These are phyloP conservation scores for Vicia villosa DNA, from an alignment of 306 rosid genomes.

Conservation along the genomic window DNA sequence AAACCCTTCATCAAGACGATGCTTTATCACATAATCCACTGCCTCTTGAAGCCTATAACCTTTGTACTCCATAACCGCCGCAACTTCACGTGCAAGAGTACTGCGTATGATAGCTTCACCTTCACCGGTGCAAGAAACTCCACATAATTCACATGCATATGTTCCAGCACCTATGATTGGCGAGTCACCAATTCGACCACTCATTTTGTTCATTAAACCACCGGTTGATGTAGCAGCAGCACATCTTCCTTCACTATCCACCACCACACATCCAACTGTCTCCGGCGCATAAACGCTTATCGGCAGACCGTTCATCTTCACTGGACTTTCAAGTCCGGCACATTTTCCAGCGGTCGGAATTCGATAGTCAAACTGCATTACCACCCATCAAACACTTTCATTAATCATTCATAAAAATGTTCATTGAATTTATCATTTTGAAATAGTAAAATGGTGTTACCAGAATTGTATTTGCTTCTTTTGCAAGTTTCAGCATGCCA, in stretches of 20 bases:
- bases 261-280: constrained; percentile 97
- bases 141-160: constrained; percentile 80
- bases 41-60: constrained; percentile 77
- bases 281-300: constrained; percentile 85
- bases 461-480: constrained; percentile 86
- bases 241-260: constrained; percentile 67
- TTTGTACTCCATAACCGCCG: constrained; percentile 94
- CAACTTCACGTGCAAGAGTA: constrained; percentile 89
- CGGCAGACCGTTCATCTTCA: constrained; percentile 84
- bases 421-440: neutral
- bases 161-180: constrained; percentile 89
- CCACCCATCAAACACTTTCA: neutral
- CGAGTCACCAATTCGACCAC: constrained; percentile 86
- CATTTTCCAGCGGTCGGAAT: constrained; percentile 68
- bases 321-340: constrained; percentile 53
- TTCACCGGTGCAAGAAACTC: constrained; percentile 92
- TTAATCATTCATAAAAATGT: neutral
- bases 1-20: constrained; percentile 76
- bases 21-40: constrained; percentile 70
- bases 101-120: constrained; percentile 96
- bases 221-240: constrained; percentile 94
- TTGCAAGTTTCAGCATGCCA: constrained; percentile 84
- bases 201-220: constrained; percentile 85
- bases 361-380: constrained; percentile 76
- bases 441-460: constrained; percentile 37